Evolutionary conservation across 1,284 basidiomycete species (phyloP), one percentile per base, ranked within the genome.

Genomic region (Moesziomyces globuligerus): DNA sequence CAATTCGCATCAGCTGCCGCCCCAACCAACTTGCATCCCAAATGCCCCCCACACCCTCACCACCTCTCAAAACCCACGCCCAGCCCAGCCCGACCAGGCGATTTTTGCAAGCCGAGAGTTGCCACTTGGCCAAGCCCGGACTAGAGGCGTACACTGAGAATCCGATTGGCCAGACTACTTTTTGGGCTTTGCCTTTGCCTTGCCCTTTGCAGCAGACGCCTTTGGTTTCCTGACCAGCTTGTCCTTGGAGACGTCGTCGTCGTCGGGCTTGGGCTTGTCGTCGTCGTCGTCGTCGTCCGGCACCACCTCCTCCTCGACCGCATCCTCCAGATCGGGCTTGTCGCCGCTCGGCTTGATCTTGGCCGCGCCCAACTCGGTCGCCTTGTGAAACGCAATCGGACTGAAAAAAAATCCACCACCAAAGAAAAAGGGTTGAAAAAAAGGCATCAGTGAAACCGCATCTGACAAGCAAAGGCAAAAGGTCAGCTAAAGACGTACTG

Each of bases 161-260:
- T 26, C 24, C 36, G 25, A n/a, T 9, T 29, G 17, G 5, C 7
- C 21, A 0, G n/a, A 7, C 43, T 25, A 50, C 41, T 50, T 55
- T 32, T 54, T 65, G 17, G 29, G 54, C 43, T 44, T 49, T 4
- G 37, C 48, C 29, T 48, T 44, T 0, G 17, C 48, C 49, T 76
- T 75, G 0, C 26, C 46, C 43, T 48, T 54, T 0, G 39, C 53
- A 50, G 82, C 82, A 9, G 83, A 78, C 60, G 85, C 85, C 49
- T 83, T 84, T 10, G 67, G 57, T 45, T 84, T 84, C 78, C 87
- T 87, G 75, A 88, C 86, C 44, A 88, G 78, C 70, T 85, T 86
- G 76, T 88, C 87, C 64, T 86, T 85, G 43, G 76, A 80, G 21
- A 64, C 23, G 25, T 70, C 60, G 45, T 67, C 61, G n/a, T 18